phyloP scores from a whole-genome alignment of 441 rosid genomes.

The Adansonia grandidieri region DNA sequence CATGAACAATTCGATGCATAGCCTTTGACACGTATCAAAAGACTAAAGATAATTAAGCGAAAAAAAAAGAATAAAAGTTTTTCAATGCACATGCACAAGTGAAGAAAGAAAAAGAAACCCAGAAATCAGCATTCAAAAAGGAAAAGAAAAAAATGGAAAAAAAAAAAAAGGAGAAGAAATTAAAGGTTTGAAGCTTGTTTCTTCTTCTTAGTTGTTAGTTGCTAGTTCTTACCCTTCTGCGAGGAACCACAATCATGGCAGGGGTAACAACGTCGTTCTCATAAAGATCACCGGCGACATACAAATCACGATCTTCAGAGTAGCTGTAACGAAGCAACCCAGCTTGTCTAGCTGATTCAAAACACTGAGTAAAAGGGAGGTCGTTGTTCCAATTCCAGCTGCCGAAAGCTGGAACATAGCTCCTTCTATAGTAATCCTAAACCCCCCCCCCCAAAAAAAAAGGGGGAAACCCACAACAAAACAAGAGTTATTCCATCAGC shows the following conservation, averaged over 20 bases:
- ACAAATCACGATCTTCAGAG: conserved; percentile 78
- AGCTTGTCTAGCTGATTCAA: conserved; percentile 74
- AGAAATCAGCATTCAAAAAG: not conserved
- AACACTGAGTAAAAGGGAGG: conserved; percentile 85
- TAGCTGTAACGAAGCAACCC: conserved; percentile 68
- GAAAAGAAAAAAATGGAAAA: not conserved
- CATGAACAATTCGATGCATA: not conserved
- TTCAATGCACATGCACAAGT: not conserved
- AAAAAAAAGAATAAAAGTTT: conserved; percentile 2
- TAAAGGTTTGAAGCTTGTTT: not conserved
- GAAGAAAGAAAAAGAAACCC: not conserved
- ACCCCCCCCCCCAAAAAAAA: not conserved
- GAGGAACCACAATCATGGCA: conserved; percentile 88
- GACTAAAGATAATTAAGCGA: not conserved
- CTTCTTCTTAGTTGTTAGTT: too few relatives aligned
- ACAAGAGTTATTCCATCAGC: not conserved
- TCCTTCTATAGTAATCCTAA: conserved; percentile 55
- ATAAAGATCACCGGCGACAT: conserved; percentile 88
- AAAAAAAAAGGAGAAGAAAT: not conserved
- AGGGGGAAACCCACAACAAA: not conserved
- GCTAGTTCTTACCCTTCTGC: conserved; percentile 51
- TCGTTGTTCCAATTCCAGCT: conserved; percentile 96
- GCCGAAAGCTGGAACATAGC: conserved; percentile 89
- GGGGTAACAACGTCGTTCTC: conserved; percentile 80
- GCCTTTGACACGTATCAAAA: not conserved